These are phyloP conservation scores for Entomortierella chlamydospora DNA, from an alignment of 192 early-diverging fungal species.

Conservation along the genomic window DNA sequence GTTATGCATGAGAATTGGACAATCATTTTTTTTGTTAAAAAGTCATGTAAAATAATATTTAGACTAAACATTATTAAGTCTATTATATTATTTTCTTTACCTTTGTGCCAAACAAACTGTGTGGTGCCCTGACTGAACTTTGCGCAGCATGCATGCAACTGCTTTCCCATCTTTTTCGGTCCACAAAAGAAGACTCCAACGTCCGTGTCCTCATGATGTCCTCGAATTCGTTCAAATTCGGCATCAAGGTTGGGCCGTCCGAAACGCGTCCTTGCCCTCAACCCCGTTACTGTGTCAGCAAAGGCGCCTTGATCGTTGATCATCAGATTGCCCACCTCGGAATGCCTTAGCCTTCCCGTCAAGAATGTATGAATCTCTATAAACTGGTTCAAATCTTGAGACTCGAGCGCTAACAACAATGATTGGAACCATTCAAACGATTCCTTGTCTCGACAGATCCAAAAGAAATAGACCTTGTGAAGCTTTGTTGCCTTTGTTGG, in stretches of 20 bases:
- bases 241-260: conserved; percentile 61
- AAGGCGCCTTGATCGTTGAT: conserved; percentile 60
- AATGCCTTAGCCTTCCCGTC: conserved; percentile 72
- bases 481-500: conserved; percentile 60
- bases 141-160: conserved; percentile 50
- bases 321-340: conserved; percentile 71
- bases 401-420: conserved; percentile 72
- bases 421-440: conserved; percentile 88
- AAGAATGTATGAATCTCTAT: conserved; percentile 76
- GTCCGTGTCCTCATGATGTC: conserved; percentile 63
- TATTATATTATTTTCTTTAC: conserved; percentile 8
- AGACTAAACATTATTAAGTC: too few relatives aligned
- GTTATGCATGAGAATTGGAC: neutral
- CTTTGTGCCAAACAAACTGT: conserved; percentile 46
- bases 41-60: too few relatives aligned
- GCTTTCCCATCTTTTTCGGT: conserved; percentile 67
- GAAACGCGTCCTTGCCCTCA: conserved; percentile 55
- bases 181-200: conserved; percentile 85
- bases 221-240: conserved; percentile 57
- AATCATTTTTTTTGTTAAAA: neutral
- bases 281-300: conserved; percentile 60
- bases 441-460: conserved; percentile 78
- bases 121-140: conserved; percentile 38
- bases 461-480: conserved; percentile 82
- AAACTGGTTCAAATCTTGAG: conserved; percentile 66